Evolutionary conservation across 345 rosid species (phyloP).

Genomic region (Ricinus communis): DNA sequence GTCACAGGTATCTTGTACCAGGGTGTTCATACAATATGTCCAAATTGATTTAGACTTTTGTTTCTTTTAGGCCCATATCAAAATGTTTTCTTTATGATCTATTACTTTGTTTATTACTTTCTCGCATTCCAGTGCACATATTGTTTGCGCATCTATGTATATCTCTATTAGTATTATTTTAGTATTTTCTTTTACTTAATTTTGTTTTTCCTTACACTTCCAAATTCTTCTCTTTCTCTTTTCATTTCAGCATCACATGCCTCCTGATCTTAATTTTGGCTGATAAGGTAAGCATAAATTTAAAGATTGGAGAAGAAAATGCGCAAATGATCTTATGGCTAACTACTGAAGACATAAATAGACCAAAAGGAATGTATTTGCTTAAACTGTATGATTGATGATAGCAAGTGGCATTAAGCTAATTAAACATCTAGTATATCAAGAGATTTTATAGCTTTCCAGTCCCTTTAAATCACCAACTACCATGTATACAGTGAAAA

Average conservation of each 20-base stretch:
- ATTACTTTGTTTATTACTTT: too few species aligned
- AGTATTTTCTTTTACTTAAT: not conserved
- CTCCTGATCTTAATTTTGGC: not conserved
- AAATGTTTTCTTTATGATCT: too few species aligned
- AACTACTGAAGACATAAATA: not conserved
- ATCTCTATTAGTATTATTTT: not conserved
- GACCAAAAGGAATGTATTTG: not conserved
- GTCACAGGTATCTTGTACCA: not conserved
- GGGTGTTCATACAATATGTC: not conserved
- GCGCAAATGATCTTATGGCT: not conserved
- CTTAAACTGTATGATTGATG: not conserved
- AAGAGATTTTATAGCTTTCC: not conserved
- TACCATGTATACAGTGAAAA: not conserved
- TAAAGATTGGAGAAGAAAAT: not conserved
- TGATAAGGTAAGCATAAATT: not conserved
- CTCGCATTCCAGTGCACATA: not conserved
- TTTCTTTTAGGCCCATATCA: not conserved
- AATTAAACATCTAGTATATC: not conserved
- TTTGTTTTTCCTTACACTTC: not conserved
- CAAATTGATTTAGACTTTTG: not conserved
- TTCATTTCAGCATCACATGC: not conserved
- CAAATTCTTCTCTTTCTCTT: not conserved
- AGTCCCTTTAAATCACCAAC: conserved; percentile 5
- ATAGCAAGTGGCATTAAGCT: not conserved
- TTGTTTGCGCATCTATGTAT: not conserved